phyloP scores from a whole-genome alignment of 2,329 filamentous ascomycete species.

The Pochonia chlamydosporia region DNA sequence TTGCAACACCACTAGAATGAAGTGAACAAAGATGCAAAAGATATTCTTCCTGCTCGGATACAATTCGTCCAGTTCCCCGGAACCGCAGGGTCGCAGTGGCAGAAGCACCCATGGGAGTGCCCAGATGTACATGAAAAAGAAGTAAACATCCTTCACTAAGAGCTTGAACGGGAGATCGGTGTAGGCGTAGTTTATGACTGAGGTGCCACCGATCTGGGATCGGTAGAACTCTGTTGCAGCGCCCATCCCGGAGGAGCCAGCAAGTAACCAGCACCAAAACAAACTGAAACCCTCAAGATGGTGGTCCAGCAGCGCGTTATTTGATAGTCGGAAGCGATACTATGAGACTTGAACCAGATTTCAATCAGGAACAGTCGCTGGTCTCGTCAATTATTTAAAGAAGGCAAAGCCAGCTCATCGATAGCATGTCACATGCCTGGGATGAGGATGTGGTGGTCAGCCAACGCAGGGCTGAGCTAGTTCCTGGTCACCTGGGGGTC shows the following conservation, averaged over 20 bases:
- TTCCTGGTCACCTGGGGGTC: background rate
- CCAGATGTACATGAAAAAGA: constrained; percentile 49
- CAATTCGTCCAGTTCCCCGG: constrained; percentile 57
- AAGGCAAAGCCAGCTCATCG: background rate
- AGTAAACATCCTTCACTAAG: constrained; percentile 46
- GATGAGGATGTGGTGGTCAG: background rate
- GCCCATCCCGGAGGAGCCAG: background rate
- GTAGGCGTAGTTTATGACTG: constrained; percentile 56
- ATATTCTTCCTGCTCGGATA: constrained; percentile 52
- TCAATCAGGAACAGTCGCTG: too few species aligned
- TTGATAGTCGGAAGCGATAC: background rate
- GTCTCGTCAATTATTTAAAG: background rate
- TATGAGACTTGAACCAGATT: background rate
- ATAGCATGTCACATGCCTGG: background rate
- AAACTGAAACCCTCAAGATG: too few species aligned
- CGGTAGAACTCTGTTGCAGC: constrained; percentile 45
- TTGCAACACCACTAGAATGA: constrained; percentile 54
- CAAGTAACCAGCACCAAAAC: too few species aligned
- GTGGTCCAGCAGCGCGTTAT: too few species aligned
- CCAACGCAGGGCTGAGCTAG: background rate
- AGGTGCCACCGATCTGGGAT: constrained; percentile 51
- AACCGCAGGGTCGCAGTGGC: constrained; percentile 47
- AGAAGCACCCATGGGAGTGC: constrained; percentile 56
- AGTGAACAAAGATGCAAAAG: constrained; percentile 51
- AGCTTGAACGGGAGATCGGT: constrained; percentile 50